phyloP scores from a whole-genome alignment of 2,329 filamentous ascomycete species.

The Cercospora berteroae region DNA sequence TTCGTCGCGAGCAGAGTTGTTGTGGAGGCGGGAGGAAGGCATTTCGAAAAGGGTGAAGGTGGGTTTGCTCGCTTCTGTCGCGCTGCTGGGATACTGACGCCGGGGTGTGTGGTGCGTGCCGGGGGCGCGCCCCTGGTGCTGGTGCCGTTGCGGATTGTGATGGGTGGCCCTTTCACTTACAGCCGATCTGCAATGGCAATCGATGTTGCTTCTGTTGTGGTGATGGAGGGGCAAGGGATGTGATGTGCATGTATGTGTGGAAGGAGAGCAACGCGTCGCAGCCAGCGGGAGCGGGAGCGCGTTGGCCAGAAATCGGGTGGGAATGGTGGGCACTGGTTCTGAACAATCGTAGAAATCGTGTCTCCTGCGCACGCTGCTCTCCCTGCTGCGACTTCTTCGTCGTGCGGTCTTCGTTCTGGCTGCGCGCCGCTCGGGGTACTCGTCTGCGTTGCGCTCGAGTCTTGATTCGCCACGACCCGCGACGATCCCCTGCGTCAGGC shows the following conservation, averaged over 20 bases:
- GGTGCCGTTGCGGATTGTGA: background rate
- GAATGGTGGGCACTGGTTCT: background rate
- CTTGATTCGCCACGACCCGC: background rate
- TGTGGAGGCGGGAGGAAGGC: background rate
- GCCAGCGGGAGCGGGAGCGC: background rate
- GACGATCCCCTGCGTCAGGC: background rate
- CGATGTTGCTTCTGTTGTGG: background rate
- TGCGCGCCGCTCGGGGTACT: background rate
- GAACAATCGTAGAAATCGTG: background rate
- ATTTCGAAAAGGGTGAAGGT: background rate
- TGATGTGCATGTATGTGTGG: background rate
- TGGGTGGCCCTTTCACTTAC: background rate
- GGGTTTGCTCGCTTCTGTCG: background rate
- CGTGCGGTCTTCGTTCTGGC: conserved; percentile 1
- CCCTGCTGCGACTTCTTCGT: conserved; percentile 2
- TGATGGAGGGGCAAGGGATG: background rate
- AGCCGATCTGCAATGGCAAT: background rate
- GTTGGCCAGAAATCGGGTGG: background rate
- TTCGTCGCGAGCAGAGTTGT: conserved; percentile 10
- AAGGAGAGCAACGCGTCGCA: background rate
- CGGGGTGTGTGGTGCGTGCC: background rate
- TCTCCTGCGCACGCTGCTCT: background rate
- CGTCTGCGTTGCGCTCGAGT: background rate
- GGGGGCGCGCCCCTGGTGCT: background rate
- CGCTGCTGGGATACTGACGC: too few relatives aligned